phyloP scores from a whole-genome alignment of 495 filamentous ascomycete genomes.

The Neurospora intermedia region DNA sequence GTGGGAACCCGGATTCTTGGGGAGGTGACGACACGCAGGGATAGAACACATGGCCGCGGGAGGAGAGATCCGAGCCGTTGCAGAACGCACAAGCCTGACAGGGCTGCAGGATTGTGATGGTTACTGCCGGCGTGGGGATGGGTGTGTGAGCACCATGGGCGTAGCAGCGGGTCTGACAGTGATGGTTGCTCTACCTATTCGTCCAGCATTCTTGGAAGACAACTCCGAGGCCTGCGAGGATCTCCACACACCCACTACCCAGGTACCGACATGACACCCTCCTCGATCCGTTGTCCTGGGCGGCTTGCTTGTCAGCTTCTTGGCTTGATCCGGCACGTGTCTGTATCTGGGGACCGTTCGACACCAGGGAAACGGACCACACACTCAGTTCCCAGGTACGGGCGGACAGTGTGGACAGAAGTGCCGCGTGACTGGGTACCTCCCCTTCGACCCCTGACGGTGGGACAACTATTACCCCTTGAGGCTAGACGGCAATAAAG shows the following conservation, averaged over 20 bases:
- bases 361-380: neutral
- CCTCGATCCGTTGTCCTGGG: no score
- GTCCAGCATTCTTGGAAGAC: neutral
- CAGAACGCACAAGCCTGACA: constrained; percentile 6
- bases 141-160: constrained; percentile 10
- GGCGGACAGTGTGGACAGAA: neutral
- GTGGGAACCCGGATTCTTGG: neutral
- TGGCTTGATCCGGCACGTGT: neutral
- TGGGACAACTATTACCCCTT: neutral
- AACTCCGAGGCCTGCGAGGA: neutral
- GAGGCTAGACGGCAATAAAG: neutral
- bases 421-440: neutral
- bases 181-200: neutral
- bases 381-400: neutral
- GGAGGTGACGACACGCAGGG: neutral
- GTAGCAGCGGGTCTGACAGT: neutral
- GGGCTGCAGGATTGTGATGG: constrained; percentile 14
- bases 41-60: neutral
- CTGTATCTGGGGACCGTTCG: neutral
- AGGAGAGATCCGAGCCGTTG: neutral
- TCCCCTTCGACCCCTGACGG: neutral
- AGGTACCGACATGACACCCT: neutral
- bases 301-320: neutral
- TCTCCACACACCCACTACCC: neutral
- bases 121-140: neutral